Base-by-base conservation (phyloP, 1,284 basidiomycete species). In the Rhodotorula sp. region DNA sequence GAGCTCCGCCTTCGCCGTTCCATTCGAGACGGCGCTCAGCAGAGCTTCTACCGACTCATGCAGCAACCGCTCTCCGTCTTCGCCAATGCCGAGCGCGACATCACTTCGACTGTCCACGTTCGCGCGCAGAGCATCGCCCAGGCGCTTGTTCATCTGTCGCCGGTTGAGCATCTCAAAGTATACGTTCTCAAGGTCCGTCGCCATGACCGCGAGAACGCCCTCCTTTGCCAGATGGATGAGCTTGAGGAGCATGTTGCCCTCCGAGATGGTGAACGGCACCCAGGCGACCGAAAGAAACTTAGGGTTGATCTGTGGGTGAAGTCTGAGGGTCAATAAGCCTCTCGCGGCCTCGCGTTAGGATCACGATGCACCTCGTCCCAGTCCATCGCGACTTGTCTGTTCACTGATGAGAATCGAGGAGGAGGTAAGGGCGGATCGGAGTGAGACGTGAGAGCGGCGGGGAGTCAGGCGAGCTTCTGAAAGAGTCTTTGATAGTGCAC, bases 81-180 rank as follows among this genome's bases (percentile, higher is more conserved):
- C 34, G 20, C 64, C 68, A 15, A 66, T 54, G 0, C 66, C 70
- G 29, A 64, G 27, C 56, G 59, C 60, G 24, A 66, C 51, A 17
- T 44, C 56, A 9, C 20, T 51, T 36, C 54, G 48, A 5, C 8
- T n/a, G 32, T 62, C 39, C 10, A 11, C 30, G 7, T 32, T 20
- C 19, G 22, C 44, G 6, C 22, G 30, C 17, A 71, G 36, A 1
- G 62, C 63, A 24, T 67, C 66, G 22, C 55, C 60, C 15, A 71
- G 9, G 3, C 70, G 59, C 17, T 57, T 55, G 20, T 54, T 34
- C 11, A 64, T 34, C 48, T 67, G 57, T 2, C 70, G 59, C 9
- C 47, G 39, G 29, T 56, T 62, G 19, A 71, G 59, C 22, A 36
- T 29, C 32, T 71, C 70, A 48, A 62, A 65, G 39, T 49, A 64